A percentile compares a stretch with the other conserved stretches of the same genome.
phyloP scores from a whole-genome alignment of 2,329 filamentous ascomycete genomes.

The Penicillium janthinellum region DNA sequence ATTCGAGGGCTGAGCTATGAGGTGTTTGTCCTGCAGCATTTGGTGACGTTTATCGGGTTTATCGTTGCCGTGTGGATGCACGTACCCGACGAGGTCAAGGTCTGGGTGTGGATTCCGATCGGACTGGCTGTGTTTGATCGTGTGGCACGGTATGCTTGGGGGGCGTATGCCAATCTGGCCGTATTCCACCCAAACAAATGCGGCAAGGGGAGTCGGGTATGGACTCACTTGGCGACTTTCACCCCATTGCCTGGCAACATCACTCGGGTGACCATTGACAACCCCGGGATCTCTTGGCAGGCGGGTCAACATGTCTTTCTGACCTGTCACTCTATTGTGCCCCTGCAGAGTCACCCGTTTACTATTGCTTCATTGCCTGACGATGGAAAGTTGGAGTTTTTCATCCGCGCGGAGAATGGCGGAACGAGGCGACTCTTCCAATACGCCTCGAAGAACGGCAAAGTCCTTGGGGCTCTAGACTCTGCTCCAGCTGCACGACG shows the following conservation, averaged over 20 bases:
- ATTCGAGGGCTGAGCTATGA: conserved; percentile 55
- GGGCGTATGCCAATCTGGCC: conserved; percentile 45
- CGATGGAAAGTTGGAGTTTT: conserved; percentile 59
- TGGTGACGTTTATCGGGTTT: conserved; percentile 55
- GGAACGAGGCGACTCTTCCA: conserved; percentile 55
- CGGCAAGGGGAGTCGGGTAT: conserved; percentile 25
- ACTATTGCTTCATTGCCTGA: conserved; percentile 61
- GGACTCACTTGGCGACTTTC: conserved; percentile 49
- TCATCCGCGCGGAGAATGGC: conserved; percentile 57
- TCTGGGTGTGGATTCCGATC: conserved; percentile 52
- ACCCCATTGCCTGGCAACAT: conserved; percentile 56
- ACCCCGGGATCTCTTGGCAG: conserved; percentile 60
- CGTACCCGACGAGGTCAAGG: conserved; percentile 45
- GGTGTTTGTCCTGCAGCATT: conserved; percentile 57
- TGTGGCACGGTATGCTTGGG: conserved; percentile 38
- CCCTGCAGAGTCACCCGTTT: conserved; percentile 66
- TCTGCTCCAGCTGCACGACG: conserved; percentile 12
- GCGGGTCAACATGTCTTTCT: conserved; percentile 67
- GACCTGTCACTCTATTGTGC: conserved; percentile 58
- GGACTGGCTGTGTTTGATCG: conserved; percentile 51
- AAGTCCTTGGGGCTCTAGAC: conserved; percentile 24
- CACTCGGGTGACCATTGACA: conserved; percentile 58
- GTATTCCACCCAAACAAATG: conserved; percentile 38
- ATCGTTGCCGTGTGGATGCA: conserved; percentile 53
- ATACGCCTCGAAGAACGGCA: conserved; percentile 50